Evolutionary conservation across 495 filamentous ascomycete genomes (phyloP).

Genomic region (Aspergillus bridgeri): DNA sequence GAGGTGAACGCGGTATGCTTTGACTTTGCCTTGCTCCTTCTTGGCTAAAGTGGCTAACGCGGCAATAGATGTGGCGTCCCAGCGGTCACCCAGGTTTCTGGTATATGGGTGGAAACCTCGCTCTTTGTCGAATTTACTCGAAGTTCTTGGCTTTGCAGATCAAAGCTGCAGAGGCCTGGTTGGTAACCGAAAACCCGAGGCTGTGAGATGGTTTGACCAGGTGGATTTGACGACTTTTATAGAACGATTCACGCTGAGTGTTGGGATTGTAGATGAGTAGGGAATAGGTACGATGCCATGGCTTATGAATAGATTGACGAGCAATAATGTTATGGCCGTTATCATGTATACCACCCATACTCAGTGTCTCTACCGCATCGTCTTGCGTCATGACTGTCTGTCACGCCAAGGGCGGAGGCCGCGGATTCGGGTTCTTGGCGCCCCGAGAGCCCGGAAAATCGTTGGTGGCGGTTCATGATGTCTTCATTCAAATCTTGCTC

Average conservation of each 20-base stretch:
- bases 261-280: too few species aligned
- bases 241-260: too few species aligned
- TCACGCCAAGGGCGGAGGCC: background rate
- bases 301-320: too few species aligned
- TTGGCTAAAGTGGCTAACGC: constrained; percentile 9
- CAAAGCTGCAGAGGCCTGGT: constrained; percentile 59
- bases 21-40: background rate
- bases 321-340: too few species aligned
- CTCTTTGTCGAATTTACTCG: constrained; percentile 67
- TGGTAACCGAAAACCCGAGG: constrained; percentile 1
- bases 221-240: background rate
- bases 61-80: constrained; percentile 59
- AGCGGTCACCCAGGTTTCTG: constrained; percentile 74
- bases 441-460: background rate
- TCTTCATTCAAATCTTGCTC: too few species aligned
- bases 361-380: too few species aligned
- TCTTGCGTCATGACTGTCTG: too few species aligned
- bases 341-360: too few species aligned
- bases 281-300: too few species aligned
- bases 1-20: constrained; percentile 52
- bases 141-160: constrained; percentile 72
- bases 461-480: background rate
- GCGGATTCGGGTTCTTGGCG: background rate
- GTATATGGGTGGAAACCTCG: constrained; percentile 78
- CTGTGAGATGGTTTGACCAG: background rate